A percentile compares a stretch with the other conserved stretches of the same genome.
These are phyloP conservation scores for Eucalyptus cladocalyx DNA, from an alignment of 345 rosid species.

Conservation along the genomic window DNA sequence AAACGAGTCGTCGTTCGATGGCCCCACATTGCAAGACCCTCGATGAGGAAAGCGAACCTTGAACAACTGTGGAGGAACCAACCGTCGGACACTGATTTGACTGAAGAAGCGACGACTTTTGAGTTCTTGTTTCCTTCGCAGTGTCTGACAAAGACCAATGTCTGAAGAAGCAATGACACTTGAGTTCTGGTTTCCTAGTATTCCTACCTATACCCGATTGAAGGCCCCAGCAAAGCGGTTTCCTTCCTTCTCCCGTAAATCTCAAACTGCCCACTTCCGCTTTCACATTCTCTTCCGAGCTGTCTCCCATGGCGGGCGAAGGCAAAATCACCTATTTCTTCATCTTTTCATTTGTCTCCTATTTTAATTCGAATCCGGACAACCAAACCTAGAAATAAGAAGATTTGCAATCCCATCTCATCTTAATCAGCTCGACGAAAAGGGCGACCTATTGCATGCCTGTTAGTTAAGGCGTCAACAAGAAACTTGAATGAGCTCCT, in stretches of 20 bases:
- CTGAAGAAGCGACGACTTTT: too few relatives aligned
- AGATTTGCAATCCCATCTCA: too few relatives aligned
- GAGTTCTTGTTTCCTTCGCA: too few relatives aligned
- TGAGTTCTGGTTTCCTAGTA: background rate
- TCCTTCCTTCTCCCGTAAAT: background rate
- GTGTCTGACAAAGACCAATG: too few relatives aligned
- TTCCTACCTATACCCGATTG: background rate
- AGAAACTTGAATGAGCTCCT: too few relatives aligned
- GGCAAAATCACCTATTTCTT: background rate
- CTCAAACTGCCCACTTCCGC: background rate
- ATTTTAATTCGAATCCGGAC: too few relatives aligned
- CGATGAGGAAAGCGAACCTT: background rate
- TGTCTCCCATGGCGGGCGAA: background rate
- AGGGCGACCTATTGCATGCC: too few relatives aligned
- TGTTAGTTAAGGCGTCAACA: too few relatives aligned
- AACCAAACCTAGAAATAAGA: too few relatives aligned
- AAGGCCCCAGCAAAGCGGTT: background rate
- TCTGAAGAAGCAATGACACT: background rate
- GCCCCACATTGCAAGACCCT: background rate
- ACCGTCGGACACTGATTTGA: background rate
- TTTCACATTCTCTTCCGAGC: background rate
- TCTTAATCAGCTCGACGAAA: too few relatives aligned
- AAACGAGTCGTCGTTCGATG: background rate
- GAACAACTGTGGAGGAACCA: background rate
- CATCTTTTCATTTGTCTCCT: background rate